Conservation (phyloP, 306 rosid species). For the Quillaja saponaria region DNA sequence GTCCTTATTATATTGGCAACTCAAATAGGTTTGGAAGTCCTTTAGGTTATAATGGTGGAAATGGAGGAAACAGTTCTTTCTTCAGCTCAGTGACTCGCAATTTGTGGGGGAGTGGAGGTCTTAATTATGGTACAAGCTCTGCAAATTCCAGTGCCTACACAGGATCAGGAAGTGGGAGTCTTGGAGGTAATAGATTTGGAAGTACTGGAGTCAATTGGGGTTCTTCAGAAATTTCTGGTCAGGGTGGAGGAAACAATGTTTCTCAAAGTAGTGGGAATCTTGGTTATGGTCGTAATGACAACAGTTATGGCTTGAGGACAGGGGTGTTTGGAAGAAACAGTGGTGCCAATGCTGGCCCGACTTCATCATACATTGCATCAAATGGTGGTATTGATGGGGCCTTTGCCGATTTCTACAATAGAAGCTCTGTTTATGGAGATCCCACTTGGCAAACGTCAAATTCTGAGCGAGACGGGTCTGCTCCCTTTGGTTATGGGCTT, state of each 20-base stretch:
- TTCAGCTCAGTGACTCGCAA: slow-evolving; percentile 76
- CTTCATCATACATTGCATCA: slow-evolving; percentile 71
- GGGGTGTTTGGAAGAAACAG: slow-evolving; percentile 84
- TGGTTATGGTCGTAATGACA: slow-evolving; percentile 51
- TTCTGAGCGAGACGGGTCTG: slow-evolving; percentile 77
- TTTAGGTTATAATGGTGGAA: slow-evolving; percentile 65
- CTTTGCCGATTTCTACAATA: slow-evolving; percentile 64
- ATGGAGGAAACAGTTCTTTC: slow-evolving; percentile 75
- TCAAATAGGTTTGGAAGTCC: slow-evolving; percentile 69
- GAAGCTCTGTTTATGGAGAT: slow-evolving; percentile 72
- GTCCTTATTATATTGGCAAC: slow-evolving; percentile 69
- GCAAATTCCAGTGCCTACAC: slow-evolving; percentile 62
- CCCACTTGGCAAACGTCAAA: slow-evolving; percentile 86
- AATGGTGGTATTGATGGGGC: slow-evolving; percentile 82
- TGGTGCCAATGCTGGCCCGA: slow-evolving; percentile 52
- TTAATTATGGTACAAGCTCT: slow-evolving; percentile 67
- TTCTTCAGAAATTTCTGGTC: slow-evolving; percentile 47
- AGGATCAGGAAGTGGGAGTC: slow-evolving; percentile 75
- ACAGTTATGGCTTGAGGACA: slow-evolving; percentile 40
- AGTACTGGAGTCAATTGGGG: slow-evolving; percentile 75
- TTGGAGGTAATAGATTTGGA: slow-evolving; percentile 66
- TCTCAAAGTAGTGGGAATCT: slow-evolving; percentile 42
- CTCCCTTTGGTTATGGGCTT: slow-evolving; percentile 83
- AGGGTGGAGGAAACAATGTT: slow-evolving; percentile 45
- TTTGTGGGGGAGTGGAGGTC: slow-evolving; percentile 88